Evolutionary conservation across 106 monocot genomes (phyloP).

Genomic region (Dendrobium chrysotoxum): DNA sequence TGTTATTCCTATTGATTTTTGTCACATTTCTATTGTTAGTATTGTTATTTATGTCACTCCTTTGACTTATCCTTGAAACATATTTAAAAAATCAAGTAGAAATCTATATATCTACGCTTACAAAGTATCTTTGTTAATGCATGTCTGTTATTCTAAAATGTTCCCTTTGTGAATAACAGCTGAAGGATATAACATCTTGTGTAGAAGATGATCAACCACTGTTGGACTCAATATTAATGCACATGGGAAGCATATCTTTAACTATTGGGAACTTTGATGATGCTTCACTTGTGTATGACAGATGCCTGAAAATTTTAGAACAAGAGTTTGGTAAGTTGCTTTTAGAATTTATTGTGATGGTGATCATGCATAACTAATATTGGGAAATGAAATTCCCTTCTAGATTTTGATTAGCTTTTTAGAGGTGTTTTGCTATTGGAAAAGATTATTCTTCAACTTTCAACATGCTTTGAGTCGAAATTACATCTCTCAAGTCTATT

Average conservation of each 20-base stretch:
- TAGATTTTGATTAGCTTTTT: not conserved
- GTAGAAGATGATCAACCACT: conserved; percentile 35
- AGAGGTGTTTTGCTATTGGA: not conserved
- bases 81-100: not conserved
- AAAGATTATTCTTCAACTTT: not conserved
- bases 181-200: conserved; percentile 40
- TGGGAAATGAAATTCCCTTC: not conserved
- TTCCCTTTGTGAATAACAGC: conserved; percentile 28
- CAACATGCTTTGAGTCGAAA: not conserved
- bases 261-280: conserved; percentile 54
- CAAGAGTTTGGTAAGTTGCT: conserved; percentile 53
- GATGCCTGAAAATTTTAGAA: conserved; percentile 60
- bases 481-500: not conserved
- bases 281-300: conserved; percentile 52
- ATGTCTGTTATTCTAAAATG: not conserved
- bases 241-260: conserved; percentile 74
- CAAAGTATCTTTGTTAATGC: not conserved
- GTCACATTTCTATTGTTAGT: not conserved
- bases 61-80: not conserved
- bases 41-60: not conserved
- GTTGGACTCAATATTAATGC: conserved; percentile 65
- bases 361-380: not conserved
- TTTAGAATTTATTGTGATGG: not conserved
- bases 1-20: not conserved
- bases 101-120: not conserved